These are phyloP conservation scores for Triadica sebifera DNA, from an alignment of 345 rosid species.

Conservation along the genomic window DNA sequence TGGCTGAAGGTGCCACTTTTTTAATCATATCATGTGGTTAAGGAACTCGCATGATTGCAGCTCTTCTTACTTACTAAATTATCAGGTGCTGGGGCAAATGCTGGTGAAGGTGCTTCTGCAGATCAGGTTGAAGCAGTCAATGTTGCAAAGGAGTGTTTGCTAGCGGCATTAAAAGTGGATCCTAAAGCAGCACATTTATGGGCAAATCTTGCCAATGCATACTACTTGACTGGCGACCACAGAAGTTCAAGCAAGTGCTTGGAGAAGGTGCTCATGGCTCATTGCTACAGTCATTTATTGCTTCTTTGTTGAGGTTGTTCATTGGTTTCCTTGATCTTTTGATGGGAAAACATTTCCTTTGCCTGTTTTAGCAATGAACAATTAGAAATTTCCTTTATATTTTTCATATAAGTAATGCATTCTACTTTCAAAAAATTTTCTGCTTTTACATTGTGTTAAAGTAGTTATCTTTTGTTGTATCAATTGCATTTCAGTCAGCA, in stretches of 20 bases:
- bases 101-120: constrained; percentile 52
- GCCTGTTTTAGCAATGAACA: constrained; percentile 12
- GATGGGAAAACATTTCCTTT: constrained; percentile 13
- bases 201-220: constrained; percentile 86
- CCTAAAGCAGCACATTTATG: constrained; percentile 78
- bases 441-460: background rate
- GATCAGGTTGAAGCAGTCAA: constrained; percentile 59
- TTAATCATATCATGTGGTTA: constrained; percentile 8
- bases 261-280: constrained; percentile 93
- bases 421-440: background rate
- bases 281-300: constrained; percentile 42
- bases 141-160: constrained; percentile 84
- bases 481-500: constrained; percentile 60
- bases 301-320: constrained; percentile 56
- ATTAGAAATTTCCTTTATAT: background rate
- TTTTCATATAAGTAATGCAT: background rate
- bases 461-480: constrained; percentile 6
- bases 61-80: constrained; percentile 18
- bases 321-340: constrained; percentile 41
- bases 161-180: constrained; percentile 68
- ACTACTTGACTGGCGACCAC: constrained; percentile 69
- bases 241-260: constrained; percentile 88
- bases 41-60: background rate
- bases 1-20: background rate
- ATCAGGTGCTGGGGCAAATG: constrained; percentile 84